Conservation (phyloP, 164 flowering plant species). For the Stephania japonica region DNA sequence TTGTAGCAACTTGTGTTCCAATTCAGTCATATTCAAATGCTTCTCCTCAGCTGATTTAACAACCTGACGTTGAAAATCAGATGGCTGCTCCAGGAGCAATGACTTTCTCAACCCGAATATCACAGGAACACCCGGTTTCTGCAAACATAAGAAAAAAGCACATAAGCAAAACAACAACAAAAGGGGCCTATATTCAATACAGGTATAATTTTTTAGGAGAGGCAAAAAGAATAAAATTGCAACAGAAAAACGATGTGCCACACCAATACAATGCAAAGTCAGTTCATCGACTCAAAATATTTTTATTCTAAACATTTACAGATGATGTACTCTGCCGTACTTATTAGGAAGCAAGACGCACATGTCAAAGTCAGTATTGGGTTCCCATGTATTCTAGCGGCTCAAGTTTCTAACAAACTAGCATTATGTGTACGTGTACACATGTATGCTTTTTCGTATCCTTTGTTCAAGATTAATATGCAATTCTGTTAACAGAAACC, state of each 20-base stretch:
- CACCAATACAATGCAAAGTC: neutral
- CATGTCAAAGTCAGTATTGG: neutral
- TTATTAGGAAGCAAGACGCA: neutral
- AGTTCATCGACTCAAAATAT: neutral
- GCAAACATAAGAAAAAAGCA: conserved; percentile 8
- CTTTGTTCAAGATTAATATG: neutral
- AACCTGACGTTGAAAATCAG: conserved; percentile 52
- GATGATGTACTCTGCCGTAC: neutral
- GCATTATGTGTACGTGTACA: too few relatives aligned
- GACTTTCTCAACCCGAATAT: conserved; percentile 65
- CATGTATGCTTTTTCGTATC: too few relatives aligned
- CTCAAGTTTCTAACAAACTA: too few relatives aligned
- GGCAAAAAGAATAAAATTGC: neutral
- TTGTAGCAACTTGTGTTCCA: conserved; percentile 45
- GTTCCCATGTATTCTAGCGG: too few relatives aligned
- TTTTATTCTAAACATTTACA: neutral
- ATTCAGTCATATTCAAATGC: conserved; percentile 53
- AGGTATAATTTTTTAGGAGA: neutral
- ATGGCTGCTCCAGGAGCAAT: conserved; percentile 65
- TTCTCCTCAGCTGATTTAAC: conserved; percentile 55
- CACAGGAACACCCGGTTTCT: conserved; percentile 86
- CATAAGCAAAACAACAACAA: neutral
- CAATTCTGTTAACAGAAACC: neutral
- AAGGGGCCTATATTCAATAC: neutral
- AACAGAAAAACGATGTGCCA: neutral